A percentile compares a stretch with the other conserved stretches of the same genome.
Evolutionary conservation across 305 asterid species (phyloP).

Genomic region (Fraxinus sp.): DNA sequence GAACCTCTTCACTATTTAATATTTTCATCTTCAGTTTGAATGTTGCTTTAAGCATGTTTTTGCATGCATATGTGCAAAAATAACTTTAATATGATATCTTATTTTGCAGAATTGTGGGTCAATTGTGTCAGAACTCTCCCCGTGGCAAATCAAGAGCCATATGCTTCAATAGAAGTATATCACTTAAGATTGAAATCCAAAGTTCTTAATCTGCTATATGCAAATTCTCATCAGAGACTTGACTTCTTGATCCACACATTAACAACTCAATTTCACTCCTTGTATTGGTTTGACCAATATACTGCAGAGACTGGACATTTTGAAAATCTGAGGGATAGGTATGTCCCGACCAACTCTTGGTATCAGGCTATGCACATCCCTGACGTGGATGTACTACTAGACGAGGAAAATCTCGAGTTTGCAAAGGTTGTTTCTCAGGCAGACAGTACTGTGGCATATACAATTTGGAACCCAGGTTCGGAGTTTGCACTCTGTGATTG

Average conservation of each 20-base stretch:
- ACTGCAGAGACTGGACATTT: conserved; percentile 41
- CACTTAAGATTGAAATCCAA: conserved; percentile 39
- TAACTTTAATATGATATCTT: conserved; percentile 12
- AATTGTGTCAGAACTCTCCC: conserved; percentile 42
- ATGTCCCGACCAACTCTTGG: conserved; percentile 40
- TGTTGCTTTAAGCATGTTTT: conserved; percentile 6
- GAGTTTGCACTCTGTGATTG: conserved; percentile 52
- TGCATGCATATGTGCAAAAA: not conserved
- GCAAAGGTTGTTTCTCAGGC: conserved; percentile 52
- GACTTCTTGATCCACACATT: conserved; percentile 47
- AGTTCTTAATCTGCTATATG: conserved; percentile 26
- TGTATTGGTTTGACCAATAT: conserved; percentile 52
- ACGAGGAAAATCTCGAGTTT: conserved; percentile 45
- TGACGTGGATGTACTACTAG: conserved; percentile 41
- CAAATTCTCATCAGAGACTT: conserved; percentile 33
- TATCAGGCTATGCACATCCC: conserved; percentile 44
- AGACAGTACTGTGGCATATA: conserved; percentile 38
- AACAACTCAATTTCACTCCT: conserved; percentile 48
- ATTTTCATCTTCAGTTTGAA: conserved; percentile 1
- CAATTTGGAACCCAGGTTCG: conserved; percentile 53
- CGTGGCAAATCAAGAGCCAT: conserved; percentile 36
- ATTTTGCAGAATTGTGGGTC: conserved; percentile 44
- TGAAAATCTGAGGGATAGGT: conserved; percentile 39
- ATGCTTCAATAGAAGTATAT: conserved; percentile 41
- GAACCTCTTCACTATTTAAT: not conserved